phyloP scores from a whole-genome alignment of 345 rosid genomes.

The Euclidium syriacum region DNA sequence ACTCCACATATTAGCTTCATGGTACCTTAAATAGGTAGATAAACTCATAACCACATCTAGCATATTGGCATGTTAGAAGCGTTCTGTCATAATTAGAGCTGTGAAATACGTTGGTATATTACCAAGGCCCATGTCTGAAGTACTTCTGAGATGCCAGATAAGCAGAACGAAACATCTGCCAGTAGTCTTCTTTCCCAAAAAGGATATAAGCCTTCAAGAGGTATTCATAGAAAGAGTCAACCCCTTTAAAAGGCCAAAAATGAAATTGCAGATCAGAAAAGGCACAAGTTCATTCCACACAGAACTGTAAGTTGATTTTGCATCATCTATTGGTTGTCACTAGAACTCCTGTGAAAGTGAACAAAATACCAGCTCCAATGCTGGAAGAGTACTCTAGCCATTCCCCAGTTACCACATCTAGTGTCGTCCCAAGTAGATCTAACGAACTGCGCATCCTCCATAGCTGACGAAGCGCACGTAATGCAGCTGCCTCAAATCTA shows the following conservation, averaged over 20 bases:
- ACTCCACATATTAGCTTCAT: slow-evolving; percentile 95
- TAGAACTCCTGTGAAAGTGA: background rate
- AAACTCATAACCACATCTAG: slow-evolving; percentile 9
- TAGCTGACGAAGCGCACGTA: slow-evolving; percentile 82
- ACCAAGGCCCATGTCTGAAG: slow-evolving; percentile 96
- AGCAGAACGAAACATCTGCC: slow-evolving; percentile 95
- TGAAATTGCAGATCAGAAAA: slow-evolving; percentile 9
- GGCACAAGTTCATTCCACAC: background rate
- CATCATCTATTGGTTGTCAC: background rate
- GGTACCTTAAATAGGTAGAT: slow-evolving; percentile 57
- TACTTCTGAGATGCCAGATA: slow-evolving; percentile 89
- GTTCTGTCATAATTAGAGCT: background rate
- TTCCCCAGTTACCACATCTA: slow-evolving; percentile 73
- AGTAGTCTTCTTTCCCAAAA: slow-evolving; percentile 91
- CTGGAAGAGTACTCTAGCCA: slow-evolving; percentile 94
- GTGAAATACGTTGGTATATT: slow-evolving; percentile 27
- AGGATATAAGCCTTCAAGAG: slow-evolving; percentile 87
- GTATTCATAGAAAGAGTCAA: slow-evolving; percentile 96
- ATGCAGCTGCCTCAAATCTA: slow-evolving; percentile 75
- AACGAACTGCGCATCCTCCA: slow-evolving; percentile 97
- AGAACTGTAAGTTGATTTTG: background rate
- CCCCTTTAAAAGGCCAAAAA: slow-evolving; percentile 58
- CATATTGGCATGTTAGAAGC: background rate
- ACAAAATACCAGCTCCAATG: slow-evolving; percentile 83
- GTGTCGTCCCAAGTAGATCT: slow-evolving; percentile 80